phyloP scores from a whole-genome alignment of 768 basidiomycete species.

The Termitomyces sp. region DNA sequence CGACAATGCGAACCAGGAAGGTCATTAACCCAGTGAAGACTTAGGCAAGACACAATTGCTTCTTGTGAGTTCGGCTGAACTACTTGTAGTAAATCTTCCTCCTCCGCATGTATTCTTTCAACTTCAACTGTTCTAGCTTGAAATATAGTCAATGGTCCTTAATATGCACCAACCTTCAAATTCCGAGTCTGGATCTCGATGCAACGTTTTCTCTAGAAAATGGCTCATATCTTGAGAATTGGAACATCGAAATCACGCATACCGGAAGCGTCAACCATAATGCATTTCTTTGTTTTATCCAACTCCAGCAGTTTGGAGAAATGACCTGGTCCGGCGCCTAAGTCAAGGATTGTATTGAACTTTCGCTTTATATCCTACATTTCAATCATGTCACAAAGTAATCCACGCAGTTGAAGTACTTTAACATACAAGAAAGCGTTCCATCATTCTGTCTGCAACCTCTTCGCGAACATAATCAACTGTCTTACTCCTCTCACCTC shows the following conservation, averaged over 20 bases:
- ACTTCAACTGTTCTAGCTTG: constrained; percentile 54
- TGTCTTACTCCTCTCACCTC: constrained; percentile 56
- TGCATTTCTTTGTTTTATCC: constrained; percentile 60
- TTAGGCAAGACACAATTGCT: constrained; percentile 86
- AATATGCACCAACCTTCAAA: constrained; percentile 62
- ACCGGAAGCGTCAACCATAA: constrained; percentile 90
- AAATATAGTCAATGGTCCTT: not conserved
- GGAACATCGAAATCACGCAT: constrained; percentile 13
- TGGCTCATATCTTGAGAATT: not conserved
- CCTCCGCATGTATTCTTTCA: constrained; percentile 75
- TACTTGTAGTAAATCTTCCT: constrained; percentile 68
- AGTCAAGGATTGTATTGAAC: constrained; percentile 75
- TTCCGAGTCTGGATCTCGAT: constrained; percentile 71
- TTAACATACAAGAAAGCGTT: constrained; percentile 70
- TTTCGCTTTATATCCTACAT: constrained; percentile 84
- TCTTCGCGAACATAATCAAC: constrained; percentile 93
- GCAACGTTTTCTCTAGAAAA: constrained; percentile 54
- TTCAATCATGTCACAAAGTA: not conserved
- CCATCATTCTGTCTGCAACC: constrained; percentile 86
- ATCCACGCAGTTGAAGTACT: constrained; percentile 3
- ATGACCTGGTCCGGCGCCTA: constrained; percentile 90
- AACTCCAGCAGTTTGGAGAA: constrained; percentile 77
- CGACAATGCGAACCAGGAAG: constrained; percentile 62
- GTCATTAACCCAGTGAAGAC: constrained; percentile 97
- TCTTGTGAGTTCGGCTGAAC: constrained; percentile 78